These are phyloP conservation scores for Purpureocillium takamizusanense DNA, from an alignment of 2,329 filamentous ascomycete genomes.

Conservation along the genomic window DNA sequence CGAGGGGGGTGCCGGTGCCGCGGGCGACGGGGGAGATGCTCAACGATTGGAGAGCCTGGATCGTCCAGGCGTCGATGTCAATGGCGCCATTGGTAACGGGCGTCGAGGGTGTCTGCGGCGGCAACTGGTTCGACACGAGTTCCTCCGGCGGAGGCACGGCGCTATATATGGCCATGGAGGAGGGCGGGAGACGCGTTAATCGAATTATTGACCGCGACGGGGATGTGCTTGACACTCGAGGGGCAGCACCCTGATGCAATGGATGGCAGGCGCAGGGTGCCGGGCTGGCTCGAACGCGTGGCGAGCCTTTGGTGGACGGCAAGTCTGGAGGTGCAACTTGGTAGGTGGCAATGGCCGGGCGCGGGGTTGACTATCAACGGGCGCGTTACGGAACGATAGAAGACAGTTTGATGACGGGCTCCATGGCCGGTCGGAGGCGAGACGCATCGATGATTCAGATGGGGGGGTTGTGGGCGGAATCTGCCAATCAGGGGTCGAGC, in stretches of 20 bases:
- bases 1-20: slow-evolving; percentile 54
- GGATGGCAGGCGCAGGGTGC: too few relatives aligned
- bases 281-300: too few relatives aligned
- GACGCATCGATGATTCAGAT: slow-evolving; percentile 13
- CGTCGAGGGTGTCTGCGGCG: slow-evolving; percentile 13
- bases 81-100: slow-evolving; percentile 21
- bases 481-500: slow-evolving; percentile 19
- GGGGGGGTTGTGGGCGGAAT: not conserved
- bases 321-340: too few relatives aligned
- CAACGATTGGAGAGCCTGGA: slow-evolving; percentile 45
- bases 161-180: slow-evolving; percentile 41
- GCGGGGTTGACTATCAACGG: too few relatives aligned
- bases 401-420: too few relatives aligned
- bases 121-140: slow-evolving; percentile 11
- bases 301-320: too few relatives aligned
- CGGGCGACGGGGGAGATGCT: slow-evolving; percentile 46
- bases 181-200: slow-evolving; percentile 6
- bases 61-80: slow-evolving; percentile 61
- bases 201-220: not conserved
- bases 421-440: slow-evolving; percentile 6
- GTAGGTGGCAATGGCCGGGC: too few relatives aligned
- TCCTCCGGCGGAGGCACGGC: slow-evolving; percentile 39
- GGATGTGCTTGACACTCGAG: too few relatives aligned
- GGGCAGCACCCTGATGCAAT: too few relatives aligned
- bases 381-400: too few relatives aligned